These are phyloP conservation scores for Trichoderma sp. DNA, from an alignment of 2,329 filamentous ascomycete species.

Conservation along the genomic window DNA sequence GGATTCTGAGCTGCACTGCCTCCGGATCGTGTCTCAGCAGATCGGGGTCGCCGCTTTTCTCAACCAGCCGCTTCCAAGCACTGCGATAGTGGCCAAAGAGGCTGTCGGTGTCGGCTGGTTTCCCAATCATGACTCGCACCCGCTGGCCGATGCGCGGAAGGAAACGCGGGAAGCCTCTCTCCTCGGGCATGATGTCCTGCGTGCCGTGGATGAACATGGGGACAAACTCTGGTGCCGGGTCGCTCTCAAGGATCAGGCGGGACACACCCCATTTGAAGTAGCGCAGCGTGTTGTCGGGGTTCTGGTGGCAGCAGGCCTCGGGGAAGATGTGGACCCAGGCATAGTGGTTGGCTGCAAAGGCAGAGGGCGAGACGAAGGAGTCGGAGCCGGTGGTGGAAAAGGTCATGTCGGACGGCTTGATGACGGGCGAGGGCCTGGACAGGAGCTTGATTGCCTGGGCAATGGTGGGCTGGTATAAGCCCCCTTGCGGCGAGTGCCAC, in stretches of 20 bases:
- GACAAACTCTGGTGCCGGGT: slow-evolving; percentile 81
- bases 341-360: slow-evolving; percentile 65
- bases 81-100: slow-evolving; percentile 74
- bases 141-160: slow-evolving; percentile 70
- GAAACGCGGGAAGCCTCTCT: slow-evolving; percentile 73
- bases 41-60: slow-evolving; percentile 46
- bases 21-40: slow-evolving; percentile 48
- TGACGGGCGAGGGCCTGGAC: slow-evolving; percentile 52
- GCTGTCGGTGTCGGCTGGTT: slow-evolving; percentile 67
- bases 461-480: slow-evolving; percentile 86
- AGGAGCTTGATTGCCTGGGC: slow-evolving; percentile 81
- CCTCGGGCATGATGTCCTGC: slow-evolving; percentile 83
- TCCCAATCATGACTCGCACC: slow-evolving; percentile 74
- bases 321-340: slow-evolving; percentile 96
- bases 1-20: slow-evolving; percentile 66
- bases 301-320: slow-evolving; percentile 91
- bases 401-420: slow-evolving; percentile 44
- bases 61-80: slow-evolving; percentile 68
- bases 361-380: slow-evolving; percentile 66
- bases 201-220: slow-evolving; percentile 94
- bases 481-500: slow-evolving; percentile 74
- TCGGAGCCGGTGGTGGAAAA: slow-evolving; percentile 68
- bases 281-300: slow-evolving; percentile 71
- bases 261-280: slow-evolving; percentile 99
- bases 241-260: slow-evolving; percentile 82